Conservation (phyloP, 2,329 filamentous ascomycete species). For the Podosphaera leucotricha region DNA sequence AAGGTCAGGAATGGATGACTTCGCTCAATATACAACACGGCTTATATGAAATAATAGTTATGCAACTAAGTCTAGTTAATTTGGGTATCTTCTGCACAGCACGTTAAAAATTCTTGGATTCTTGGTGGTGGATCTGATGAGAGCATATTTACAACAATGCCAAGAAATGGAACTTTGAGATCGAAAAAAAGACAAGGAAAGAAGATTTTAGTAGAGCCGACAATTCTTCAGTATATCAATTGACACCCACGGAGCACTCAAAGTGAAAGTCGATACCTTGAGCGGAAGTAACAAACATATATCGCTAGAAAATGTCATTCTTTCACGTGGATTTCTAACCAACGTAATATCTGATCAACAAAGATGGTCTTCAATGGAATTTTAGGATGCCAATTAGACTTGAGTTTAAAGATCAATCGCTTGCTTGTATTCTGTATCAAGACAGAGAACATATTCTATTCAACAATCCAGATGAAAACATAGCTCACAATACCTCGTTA, state of each 20-base stretch:
- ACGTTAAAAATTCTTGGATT: neutral
- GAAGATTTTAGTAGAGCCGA: neutral
- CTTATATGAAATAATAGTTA: too few species aligned
- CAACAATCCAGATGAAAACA: neutral
- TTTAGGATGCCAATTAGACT: neutral
- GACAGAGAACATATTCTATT: neutral
- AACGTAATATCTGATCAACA: constrained; percentile 1
- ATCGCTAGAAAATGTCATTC: neutral
- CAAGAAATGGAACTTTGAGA: neutral
- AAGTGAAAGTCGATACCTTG: neutral
- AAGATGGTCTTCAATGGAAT: neutral
- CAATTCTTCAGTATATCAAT: neutral
- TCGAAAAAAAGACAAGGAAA: neutral
- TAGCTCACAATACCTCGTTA: neutral
- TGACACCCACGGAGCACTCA: neutral
- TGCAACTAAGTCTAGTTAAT: too few species aligned
- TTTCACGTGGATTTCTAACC: neutral
- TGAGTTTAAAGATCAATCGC: neutral
- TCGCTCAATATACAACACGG: too few species aligned
- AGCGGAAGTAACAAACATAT: neutral
- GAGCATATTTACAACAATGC: neutral
- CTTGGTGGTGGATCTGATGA: neutral
- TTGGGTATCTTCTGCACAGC: too few species aligned
- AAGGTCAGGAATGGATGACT: too few species aligned
- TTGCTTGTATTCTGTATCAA: neutral